A percentile compares a stretch with the other conserved stretches of the same genome.
Conservation (phyloP, 1,284 basidiomycete genomes). For the Cerrena zonata region DNA sequence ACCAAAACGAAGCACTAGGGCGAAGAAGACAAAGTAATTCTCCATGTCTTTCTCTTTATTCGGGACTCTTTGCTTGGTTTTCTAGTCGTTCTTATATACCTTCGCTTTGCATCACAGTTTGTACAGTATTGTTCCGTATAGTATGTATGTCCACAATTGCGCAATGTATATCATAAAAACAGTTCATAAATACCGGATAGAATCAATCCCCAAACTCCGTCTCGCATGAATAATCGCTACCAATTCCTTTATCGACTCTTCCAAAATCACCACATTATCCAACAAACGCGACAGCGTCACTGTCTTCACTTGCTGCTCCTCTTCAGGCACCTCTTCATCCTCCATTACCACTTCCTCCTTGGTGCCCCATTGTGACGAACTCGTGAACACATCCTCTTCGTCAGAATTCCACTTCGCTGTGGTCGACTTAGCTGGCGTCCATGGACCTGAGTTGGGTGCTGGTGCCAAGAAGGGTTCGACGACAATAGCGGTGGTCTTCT, state of each 20-base stretch:
- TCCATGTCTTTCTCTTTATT: conserved; percentile 2
- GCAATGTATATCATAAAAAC: conserved; percentile 1
- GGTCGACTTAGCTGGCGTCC: conserved; percentile 46
- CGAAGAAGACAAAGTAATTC: conserved; percentile 14
- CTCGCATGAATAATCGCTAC: conserved; percentile 83
- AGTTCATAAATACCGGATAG: conserved; percentile 61
- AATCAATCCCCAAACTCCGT: conserved; percentile 82
- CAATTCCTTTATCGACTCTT: conserved; percentile 93
- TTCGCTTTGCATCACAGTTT: no score
- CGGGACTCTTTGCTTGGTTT: background rate
- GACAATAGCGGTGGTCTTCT: conserved; percentile 64
- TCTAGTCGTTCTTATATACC: background rate
- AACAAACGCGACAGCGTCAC: conserved; percentile 79
- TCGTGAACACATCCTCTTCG: conserved; percentile 64
- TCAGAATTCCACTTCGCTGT: conserved; percentile 46
- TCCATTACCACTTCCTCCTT: conserved; percentile 30
- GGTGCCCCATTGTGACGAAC: conserved; percentile 51
- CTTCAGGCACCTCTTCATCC: conserved; percentile 29
- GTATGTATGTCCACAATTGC: conserved; percentile 3
- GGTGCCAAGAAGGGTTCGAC: conserved; percentile 71
- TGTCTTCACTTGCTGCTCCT: conserved; percentile 30
- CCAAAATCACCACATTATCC: conserved; percentile 92
- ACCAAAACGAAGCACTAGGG: conserved; percentile 5
- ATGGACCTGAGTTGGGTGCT: conserved; percentile 52
- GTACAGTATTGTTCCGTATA: conserved; percentile 2